A percentile compares a stretch with the other conserved stretches of the same genome.
phyloP scores from a whole-genome alignment of 2,329 filamentous ascomycete species.

The Nothophoma quercina region DNA sequence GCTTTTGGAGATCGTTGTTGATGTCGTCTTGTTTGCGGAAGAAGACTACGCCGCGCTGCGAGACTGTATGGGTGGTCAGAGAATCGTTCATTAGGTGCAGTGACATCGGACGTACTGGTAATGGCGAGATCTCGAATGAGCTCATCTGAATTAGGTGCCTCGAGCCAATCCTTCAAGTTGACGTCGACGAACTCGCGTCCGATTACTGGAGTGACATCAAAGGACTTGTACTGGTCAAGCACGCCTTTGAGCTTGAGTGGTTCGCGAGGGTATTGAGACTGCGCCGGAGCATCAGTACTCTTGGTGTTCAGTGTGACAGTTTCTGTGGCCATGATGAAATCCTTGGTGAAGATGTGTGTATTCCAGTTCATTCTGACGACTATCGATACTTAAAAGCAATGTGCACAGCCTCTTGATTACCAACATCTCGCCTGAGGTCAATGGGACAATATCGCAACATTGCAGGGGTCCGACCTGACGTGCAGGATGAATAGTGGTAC shows the following conservation, averaged over 20 bases:
- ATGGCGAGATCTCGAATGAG: conserved; percentile 69
- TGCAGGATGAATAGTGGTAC: neutral
- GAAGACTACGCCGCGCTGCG: conserved; percentile 62
- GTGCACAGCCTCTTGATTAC: neutral
- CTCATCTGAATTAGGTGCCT: conserved; percentile 69
- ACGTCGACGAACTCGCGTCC: conserved; percentile 66
- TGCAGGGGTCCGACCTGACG: neutral
- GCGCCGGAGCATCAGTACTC: conserved; percentile 6
- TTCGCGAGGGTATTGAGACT: conserved; percentile 18
- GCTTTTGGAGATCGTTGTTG: conserved; percentile 62
- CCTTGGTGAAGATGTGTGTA: no score
- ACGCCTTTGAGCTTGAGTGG: conserved; percentile 52
- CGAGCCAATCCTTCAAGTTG: conserved; percentile 69
- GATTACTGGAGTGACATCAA: conserved; percentile 69
- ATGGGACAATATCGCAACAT: conserved; percentile 14
- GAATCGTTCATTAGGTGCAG: no score
- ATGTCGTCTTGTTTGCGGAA: conserved; percentile 62
- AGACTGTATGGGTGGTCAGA: conserved; percentile 45
- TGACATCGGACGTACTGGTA: conserved; percentile 32
- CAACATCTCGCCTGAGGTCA: neutral
- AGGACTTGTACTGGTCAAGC: conserved; percentile 61
- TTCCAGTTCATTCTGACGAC: no score
- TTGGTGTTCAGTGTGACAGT: conserved; percentile 24
- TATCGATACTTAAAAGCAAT: neutral
- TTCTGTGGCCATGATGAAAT: conserved; percentile 25